Evolutionary conservation across 192 early-diverging fungal species (phyloP).

Genomic region (Phlyctochytrium arcticum): DNA sequence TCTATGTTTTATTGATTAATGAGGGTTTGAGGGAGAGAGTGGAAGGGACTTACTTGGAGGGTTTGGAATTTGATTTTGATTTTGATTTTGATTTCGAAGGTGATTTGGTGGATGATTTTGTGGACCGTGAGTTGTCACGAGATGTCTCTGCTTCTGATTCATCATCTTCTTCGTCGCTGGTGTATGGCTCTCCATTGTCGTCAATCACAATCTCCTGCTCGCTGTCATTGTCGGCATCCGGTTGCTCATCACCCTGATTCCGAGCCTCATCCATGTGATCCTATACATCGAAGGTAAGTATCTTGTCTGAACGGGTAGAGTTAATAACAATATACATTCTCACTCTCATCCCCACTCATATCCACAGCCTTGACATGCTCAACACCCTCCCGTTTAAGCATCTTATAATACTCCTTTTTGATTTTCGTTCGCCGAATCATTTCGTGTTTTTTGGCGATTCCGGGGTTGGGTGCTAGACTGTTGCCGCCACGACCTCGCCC

Average conservation of each 20-base stretch:
- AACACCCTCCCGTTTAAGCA: conserved; percentile 22
- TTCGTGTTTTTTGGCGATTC: conserved; percentile 24
- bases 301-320: neutral
- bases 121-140: neutral
- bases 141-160: neutral
- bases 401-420: conserved; percentile 27
- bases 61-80: neutral
- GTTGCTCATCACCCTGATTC: neutral
- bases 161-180: neutral
- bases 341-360: neutral
- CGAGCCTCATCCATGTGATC: neutral
- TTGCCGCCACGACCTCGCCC: too few species aligned
- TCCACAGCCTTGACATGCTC: neutral
- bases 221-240: neutral
- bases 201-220: neutral
- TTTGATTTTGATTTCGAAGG: neutral
- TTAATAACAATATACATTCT: neutral
- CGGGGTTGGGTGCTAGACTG: too few species aligned
- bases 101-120: too few species aligned
- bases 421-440: conserved; percentile 25
- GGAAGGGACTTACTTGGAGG: neutral
- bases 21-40: neutral
- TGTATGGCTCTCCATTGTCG: neutral
- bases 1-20: neutral
- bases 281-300: neutral